Base-by-base conservation (phyloP, 495 filamentous ascomycete species). In the Lophium mytilinum region DNA sequence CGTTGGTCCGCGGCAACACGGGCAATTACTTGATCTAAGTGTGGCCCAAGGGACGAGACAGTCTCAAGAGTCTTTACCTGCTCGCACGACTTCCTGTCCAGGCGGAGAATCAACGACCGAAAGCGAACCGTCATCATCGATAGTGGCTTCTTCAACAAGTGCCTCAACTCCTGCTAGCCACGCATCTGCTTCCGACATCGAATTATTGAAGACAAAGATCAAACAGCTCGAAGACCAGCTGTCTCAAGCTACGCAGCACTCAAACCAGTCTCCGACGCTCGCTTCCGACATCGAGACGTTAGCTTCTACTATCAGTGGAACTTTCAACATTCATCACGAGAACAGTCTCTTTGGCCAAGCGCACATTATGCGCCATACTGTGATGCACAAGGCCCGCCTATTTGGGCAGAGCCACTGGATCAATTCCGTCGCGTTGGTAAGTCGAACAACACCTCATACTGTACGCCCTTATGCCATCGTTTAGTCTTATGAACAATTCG, bases 361-460 rank as follows among this genome's bases (percentile, higher is more conserved):
- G 18, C 62, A 65, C 12, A 52, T 63, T 0, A 70, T 77, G 1
- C 62, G 55, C 19, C 69, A 71, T 3, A 69, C 71, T 21, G 69
- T 81, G 36, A 69, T 71, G n/a, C 77, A 81, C 57, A 82, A 83
- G 65, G 72, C 69, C 0, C 73, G 80, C 0, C 42, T 78, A 4
- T 79, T 81, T 61, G 81, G 80, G 0, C 78, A 78, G 50, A 82
- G 76, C 50, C 78, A 80, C 60, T 79, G 78, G 80, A 75, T 79
- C 56, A 76, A 71, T 56, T 71, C 69, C 0, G 55, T 72, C 10
- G 47, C 61, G 15, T 47, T 75, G 46, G 78, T 80, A 71, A 53
- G 71, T 68, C 43, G 40, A 15, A 37, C 24, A 53, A 11, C 48
- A 37, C n/a, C 19, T 14, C 40, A 46, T 55, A 3, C 3, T 30